These are phyloP conservation scores for Malassezia globosa DNA, from an alignment of 1,284 basidiomycete genomes.

Conservation along the genomic window DNA sequence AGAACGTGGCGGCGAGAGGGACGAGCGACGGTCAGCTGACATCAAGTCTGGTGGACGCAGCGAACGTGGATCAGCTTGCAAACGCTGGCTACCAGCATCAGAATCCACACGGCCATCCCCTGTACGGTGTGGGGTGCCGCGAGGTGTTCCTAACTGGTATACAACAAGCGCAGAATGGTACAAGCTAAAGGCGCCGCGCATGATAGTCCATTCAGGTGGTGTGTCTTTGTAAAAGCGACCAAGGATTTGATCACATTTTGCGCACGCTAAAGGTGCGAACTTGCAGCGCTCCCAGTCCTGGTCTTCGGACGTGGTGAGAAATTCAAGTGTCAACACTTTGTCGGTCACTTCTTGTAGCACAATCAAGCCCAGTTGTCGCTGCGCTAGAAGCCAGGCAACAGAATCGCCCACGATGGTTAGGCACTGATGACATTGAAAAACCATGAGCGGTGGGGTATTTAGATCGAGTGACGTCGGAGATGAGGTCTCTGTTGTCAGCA, in stretches of 20 bases:
- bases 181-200: conserved; percentile 23
- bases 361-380: conserved; percentile 25
- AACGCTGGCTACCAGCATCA: too few relatives aligned
- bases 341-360: conserved; percentile 23
- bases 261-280: conserved; percentile 21
- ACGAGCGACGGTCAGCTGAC: too few relatives aligned
- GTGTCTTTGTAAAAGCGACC: conserved; percentile 27
- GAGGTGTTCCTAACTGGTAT: conserved; percentile 10
- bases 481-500: too few relatives aligned
- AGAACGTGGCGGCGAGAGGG: too few relatives aligned
- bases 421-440: conserved; percentile 27
- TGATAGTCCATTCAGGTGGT: conserved; percentile 20
- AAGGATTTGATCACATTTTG: conserved; percentile 15
- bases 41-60: too few relatives aligned
- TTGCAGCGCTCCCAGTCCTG: conserved; percentile 21
- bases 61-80: too few relatives aligned
- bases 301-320: conserved; percentile 17
- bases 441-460: conserved; percentile 17
- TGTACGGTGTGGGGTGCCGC: too few relatives aligned
- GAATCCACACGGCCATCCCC: too few relatives aligned
- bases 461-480: neutral
- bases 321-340: conserved; percentile 9
- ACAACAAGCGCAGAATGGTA: conserved; percentile 18
- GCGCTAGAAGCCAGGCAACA: conserved; percentile 21
- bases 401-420: conserved; percentile 26